Evolutionary conservation across 2,329 filamentous ascomycete genomes (phyloP), one percentile per base, ranked within the genome.

Genomic region (Phaeomoniella chlamydospora): DNA sequence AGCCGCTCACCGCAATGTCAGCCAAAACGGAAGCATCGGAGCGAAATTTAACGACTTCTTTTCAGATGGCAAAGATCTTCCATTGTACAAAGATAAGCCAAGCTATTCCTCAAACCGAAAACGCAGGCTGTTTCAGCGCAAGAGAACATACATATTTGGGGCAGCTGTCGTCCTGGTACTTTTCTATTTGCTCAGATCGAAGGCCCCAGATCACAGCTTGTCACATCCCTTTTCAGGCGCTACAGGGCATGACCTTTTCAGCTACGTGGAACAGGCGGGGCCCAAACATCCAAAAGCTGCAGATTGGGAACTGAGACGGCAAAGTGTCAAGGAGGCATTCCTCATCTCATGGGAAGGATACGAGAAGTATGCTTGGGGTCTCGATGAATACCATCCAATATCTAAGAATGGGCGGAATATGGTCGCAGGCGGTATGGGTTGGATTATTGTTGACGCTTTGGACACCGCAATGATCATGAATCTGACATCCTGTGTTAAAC

Each of bases 31-130:
- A 40, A 67, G 62, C 33, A 65, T 84, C 29, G 65, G 78, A 34
- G 70, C 72, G 47, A 74, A 71, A 42, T 64, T 84, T 22, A 71
- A 70, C 35, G 68, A 66, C 39, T 68, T 86, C 41, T 77, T 87
- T 42, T 72, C 77, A 26, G 58, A 59, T 34, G 63, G 68, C 33
- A 65, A 71, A 59, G 65, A 74, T 39, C 64, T 98, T 43, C 90
- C 90, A 32, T 87, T 96, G 81, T 98, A 98, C 65, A 98, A 98
- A 61, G 90, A 98, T 62, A 98, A 98, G 57, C 90, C 90, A n/a
- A 90, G 83, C 53, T 63, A 58, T 39, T 49, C 57, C n/a, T 53
- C 59, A 41, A 66, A 71, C 46, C 71, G 72, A 48, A 65, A 67
- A 42, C 66, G 67, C 35, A 67, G 73, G 19, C 58, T 73, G 46